Base-by-base conservation (phyloP, 352 stramenopile species). In the Pythium volutum region DNA sequence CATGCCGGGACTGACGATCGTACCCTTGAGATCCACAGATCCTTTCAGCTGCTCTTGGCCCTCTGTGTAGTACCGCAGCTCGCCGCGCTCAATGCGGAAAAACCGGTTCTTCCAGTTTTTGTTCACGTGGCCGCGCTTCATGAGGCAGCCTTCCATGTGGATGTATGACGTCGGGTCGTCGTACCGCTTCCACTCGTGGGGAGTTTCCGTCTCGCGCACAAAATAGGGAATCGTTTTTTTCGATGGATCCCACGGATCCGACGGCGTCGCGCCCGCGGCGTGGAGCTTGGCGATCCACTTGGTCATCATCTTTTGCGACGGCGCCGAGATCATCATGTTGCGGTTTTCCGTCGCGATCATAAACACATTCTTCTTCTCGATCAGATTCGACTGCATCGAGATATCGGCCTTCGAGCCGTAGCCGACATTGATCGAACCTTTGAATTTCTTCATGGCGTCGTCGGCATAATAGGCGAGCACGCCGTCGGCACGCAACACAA, bases 81-180 rank as follows among this genome's bases (percentile, higher is more conserved):
- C 73, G 8, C 82, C 81, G 46, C 81, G 78, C 68, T 95, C 84
- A 59, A 95, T 88, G 38, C 83, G 83, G 63, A 95, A 95, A 60
- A 91, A 95, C 11, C 87, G 81, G 54, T 92, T 93, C 70, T 91
- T 91, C 87, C 87, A 95, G 66, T 81, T 95, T 64, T 92, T 95
- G 63, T 91, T 89, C 2, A 93, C 65, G 43, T 95, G 86, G 0
- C 87, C 87, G 20, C 87, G 81, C 59, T 95, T 95, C 18, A 88
- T 64, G 54, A 95, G 51, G 47, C 75, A 90, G 8, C 87, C 87
- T 73, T 93, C 87, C 80, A 93, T 95, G 70, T 89, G 78, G 51
- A 92, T 92, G 62, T 93, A 89, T 25, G 81, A 91, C 22, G 81
- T 91, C 5, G 87, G 83, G 60, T 95, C 84, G 41, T 93, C 84